These are phyloP conservation scores for Trichoderma hamatum DNA, from an alignment of 2,329 filamentous ascomycete species.

Conservation along the genomic window DNA sequence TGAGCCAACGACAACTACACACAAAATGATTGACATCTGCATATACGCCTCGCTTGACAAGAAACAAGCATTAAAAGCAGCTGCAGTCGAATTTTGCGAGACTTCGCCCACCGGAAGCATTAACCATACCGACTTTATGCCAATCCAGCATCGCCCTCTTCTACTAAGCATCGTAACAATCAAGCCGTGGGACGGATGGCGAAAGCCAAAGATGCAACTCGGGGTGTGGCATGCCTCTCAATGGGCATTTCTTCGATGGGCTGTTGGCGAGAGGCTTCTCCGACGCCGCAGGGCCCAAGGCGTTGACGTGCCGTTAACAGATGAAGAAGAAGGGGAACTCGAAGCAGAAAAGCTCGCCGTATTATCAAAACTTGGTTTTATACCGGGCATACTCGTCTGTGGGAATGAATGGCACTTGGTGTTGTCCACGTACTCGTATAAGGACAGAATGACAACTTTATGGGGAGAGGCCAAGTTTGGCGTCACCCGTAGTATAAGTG, in stretches of 20 bases:
- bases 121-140: too few species aligned
- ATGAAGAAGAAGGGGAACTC: too few species aligned
- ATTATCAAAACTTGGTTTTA: too few species aligned
- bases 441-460: neutral
- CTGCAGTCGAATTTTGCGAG: too few species aligned
- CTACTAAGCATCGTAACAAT: too few species aligned
- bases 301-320: too few species aligned
- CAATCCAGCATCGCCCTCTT: too few species aligned
- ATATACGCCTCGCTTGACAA: neutral
- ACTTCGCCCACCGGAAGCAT: too few species aligned
- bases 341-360: too few species aligned
- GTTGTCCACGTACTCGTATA: too few species aligned
- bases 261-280: slow-evolving; percentile 4
- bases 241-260: slow-evolving; percentile 11
- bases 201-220: slow-evolving; percentile 10
- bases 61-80: slow-evolving; percentile 20
- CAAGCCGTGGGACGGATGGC: neutral
- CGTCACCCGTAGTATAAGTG: slow-evolving; percentile 1
- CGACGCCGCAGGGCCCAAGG: neutral
- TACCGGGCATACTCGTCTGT: too few species aligned
- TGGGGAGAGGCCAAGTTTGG: neutral
- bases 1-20: neutral
- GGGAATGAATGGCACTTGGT: too few species aligned
- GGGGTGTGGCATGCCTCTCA: slow-evolving; percentile 22
- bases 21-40: neutral